Base-by-base conservation (phyloP, 2,329 filamentous ascomycete genomes). In the Didymella glomerata region DNA sequence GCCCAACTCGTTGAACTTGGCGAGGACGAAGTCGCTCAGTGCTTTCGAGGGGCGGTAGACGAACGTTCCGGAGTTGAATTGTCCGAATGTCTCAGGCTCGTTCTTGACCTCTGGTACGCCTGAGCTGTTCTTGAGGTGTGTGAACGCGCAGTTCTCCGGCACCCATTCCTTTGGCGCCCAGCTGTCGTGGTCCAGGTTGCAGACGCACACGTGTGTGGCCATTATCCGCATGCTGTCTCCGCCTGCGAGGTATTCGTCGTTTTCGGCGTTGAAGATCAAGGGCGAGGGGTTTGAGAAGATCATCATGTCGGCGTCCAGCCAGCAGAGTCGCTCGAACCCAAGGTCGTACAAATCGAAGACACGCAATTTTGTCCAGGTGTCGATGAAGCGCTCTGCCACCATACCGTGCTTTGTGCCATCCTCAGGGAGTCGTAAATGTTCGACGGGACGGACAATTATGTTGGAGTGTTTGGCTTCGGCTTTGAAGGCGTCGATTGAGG, bases 321-420 rank as follows among this genome's bases (percentile, higher is more conserved):
- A 84, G 64, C 81, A 83, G 16, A 83, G 64, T 7, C 73, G 74
- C 40, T 80, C 75, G 42, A 67, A 67, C 3, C 57, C 61, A 16
- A 58, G 66, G 34, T 54, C 68, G 71, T 63, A 70, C 60, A 82
- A 59, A 54, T 83, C 78, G 65, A 85, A 85, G 22, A 84, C 82
- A n/a, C 81, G 79, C 3, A 85, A 75, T 64, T 85, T 85, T 2
- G 83, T 85, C 80, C 82, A 85, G 3, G 83, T 85, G 62, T 85
- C 83, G 56, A 76, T 77, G 70, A 85, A 85, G 22, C 83, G 79
- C 57, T 83, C 78, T 1, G 83, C 82, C 30, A 85, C 82, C 57
- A 78, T 75, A 40, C 77, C 75, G 48, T 76, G 68, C 24, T 64
- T 62, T 0, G 65, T 66, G 14, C 65, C 66, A 57, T 67, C 62